Percentiles rank a stretch among this genome's conserved stretches.
phyloP scores from a whole-genome alignment of 2,329 filamentous ascomycete genomes.

The Cordyceps militaris region DNA sequence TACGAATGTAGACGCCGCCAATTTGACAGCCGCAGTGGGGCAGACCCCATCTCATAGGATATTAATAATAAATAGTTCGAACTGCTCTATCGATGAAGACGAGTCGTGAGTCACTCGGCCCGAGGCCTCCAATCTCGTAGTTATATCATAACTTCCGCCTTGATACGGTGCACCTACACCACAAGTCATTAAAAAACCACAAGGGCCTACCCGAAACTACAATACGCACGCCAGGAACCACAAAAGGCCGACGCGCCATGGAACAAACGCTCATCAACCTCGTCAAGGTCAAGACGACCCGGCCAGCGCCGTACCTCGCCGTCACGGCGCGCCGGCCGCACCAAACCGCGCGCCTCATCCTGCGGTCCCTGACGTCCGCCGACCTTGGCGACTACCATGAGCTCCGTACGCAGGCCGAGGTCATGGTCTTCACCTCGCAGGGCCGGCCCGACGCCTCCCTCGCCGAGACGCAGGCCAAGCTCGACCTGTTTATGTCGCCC shows the following conservation, averaged over 20 bases:
- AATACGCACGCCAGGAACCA: background rate
- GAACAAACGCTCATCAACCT: background rate
- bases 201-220: background rate
- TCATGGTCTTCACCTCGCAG: constrained; percentile 52
- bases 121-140: background rate
- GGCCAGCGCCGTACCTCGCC: constrained; percentile 36
- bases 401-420: constrained; percentile 51
- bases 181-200: background rate
- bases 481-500: constrained; percentile 39
- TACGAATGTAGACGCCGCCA: background rate
- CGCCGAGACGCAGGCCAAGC: constrained; percentile 34
- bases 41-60: background rate
- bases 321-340: constrained; percentile 33
- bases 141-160: background rate
- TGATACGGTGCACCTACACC: background rate
- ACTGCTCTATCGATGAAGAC: too few relatives aligned
- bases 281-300: constrained; percentile 40
- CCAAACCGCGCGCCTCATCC: constrained; percentile 45
- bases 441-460: constrained; percentile 37
- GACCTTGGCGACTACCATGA: constrained; percentile 45
- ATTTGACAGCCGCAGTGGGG: constrained; percentile 5
- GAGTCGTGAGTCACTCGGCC: background rate
- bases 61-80: background rate
- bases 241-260: background rate
- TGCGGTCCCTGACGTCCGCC: constrained; percentile 42